phyloP scores from a whole-genome alignment of 2,329 filamentous ascomycete genomes.

The Trichoderma pleuroti region DNA sequence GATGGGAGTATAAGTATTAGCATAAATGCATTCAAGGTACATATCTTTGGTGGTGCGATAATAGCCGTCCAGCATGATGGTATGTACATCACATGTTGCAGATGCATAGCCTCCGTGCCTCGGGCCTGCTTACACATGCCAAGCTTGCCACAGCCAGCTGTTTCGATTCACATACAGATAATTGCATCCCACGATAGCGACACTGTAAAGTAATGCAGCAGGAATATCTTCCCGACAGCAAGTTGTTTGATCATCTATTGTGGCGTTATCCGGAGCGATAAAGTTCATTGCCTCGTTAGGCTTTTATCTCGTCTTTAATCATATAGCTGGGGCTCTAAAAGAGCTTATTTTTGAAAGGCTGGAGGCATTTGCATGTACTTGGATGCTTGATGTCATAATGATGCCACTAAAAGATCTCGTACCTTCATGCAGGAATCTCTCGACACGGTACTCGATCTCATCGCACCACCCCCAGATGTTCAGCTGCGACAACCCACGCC shows the following conservation, averaged over 20 bases:
- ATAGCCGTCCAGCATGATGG: background rate
- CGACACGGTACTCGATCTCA: background rate
- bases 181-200: background rate
- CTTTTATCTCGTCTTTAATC: background rate
- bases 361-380: background rate
- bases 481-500: background rate
- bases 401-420: background rate
- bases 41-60: background rate
- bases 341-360: background rate
- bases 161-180: background rate
- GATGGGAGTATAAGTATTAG: background rate
- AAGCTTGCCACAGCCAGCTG: background rate
- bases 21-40: background rate
- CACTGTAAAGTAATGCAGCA: background rate
- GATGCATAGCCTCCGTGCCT: background rate
- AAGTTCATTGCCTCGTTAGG: background rate
- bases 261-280: background rate
- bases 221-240: background rate
- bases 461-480: background rate
- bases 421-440: background rate
- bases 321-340: background rate
- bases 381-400: conserved; percentile 9
- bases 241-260: background rate
- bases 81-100: background rate
- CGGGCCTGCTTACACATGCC: background rate